A percentile compares a stretch with the other conserved stretches of the same genome.
Evolutionary conservation across 768 basidiomycete genomes (phyloP).

Genomic region (Tubosaeta sp.): DNA sequence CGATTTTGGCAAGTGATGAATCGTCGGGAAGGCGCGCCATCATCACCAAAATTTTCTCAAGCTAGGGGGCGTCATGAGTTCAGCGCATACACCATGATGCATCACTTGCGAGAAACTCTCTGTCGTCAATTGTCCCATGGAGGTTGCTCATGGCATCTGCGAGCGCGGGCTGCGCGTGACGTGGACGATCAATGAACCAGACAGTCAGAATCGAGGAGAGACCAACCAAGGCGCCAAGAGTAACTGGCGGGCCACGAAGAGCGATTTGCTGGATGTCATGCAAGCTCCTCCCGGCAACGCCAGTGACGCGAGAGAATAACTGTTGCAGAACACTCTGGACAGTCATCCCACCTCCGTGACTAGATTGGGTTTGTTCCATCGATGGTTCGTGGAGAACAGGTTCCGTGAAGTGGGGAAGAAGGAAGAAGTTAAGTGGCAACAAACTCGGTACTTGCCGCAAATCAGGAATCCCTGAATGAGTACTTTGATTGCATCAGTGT

Average conservation of each 20-base stretch:
- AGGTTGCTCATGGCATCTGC: conserved; percentile 44
- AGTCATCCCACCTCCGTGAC: not conserved
- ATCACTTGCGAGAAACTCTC: conserved; percentile 50
- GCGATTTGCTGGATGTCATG: conserved; percentile 28
- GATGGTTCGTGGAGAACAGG: not conserved
- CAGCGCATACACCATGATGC: not conserved
- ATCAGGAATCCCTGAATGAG: not conserved
- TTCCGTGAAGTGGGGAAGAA: not conserved
- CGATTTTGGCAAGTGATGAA: conserved; percentile 25
- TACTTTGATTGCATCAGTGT: not conserved
- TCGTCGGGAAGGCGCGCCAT: conserved; percentile 51
- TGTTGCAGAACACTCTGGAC: conserved; percentile 11
- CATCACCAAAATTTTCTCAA: conserved; percentile 56
- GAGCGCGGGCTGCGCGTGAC: conserved; percentile 40
- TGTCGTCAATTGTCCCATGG: conserved; percentile 49
- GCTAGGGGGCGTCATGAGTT: conserved; percentile 34
- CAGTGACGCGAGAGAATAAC: conserved; percentile 12
- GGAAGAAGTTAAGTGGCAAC: not conserved
- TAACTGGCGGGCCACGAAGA: conserved; percentile 24
- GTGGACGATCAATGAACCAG: not conserved
- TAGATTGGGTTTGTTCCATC: conserved; percentile 5
- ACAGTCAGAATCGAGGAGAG: not conserved
- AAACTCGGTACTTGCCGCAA: not conserved
- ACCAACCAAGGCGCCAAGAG: conserved; percentile 27
- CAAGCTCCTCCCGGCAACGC: conserved; percentile 8